Percentiles rank a stretch among this genome's conserved stretches.
Conservation (phyloP, 2,329 filamentous ascomycete species). For the Hypomyces rosellus region DNA sequence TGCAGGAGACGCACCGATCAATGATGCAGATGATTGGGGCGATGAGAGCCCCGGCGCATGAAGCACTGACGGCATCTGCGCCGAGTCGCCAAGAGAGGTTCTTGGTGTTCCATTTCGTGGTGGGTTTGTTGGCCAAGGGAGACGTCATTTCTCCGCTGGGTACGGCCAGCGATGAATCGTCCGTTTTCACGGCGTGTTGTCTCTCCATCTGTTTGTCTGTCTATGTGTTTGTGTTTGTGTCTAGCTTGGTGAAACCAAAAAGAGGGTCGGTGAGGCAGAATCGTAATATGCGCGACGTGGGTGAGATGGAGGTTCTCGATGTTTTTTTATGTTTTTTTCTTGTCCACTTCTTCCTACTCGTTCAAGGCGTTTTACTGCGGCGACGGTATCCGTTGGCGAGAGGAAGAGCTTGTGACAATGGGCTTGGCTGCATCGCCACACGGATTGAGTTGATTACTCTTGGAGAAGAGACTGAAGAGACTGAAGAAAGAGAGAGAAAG, state of each 20-base stretch:
- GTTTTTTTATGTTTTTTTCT: not conserved
- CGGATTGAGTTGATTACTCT: too few species aligned
- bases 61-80: constrained; percentile 63
- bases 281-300: too few species aligned
- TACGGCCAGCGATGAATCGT: not conserved
- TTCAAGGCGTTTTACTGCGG: not conserved
- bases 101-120: constrained; percentile 63
- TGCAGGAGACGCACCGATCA: constrained; percentile 55
- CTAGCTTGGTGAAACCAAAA: not conserved
- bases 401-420: too few species aligned
- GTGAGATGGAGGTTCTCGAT: not conserved
- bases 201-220: too few species aligned
- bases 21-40: constrained; percentile 84
- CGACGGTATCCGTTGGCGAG: too few species aligned
- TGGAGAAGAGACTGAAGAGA: too few species aligned
- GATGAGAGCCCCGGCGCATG: constrained; percentile 66
- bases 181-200: not conserved
- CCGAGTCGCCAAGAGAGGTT: constrained; percentile 61
- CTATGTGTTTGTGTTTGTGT: too few species aligned
- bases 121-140: not conserved
- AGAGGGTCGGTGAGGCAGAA: too few species aligned
- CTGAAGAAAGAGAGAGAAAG: too few species aligned
- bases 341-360: not conserved
- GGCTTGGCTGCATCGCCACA: too few species aligned
- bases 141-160: not conserved